A percentile compares a stretch with the other conserved stretches of the same genome.
Evolutionary conservation across 1,284 basidiomycete genomes (phyloP).

Genomic region (Violaceomyces palustris): DNA sequence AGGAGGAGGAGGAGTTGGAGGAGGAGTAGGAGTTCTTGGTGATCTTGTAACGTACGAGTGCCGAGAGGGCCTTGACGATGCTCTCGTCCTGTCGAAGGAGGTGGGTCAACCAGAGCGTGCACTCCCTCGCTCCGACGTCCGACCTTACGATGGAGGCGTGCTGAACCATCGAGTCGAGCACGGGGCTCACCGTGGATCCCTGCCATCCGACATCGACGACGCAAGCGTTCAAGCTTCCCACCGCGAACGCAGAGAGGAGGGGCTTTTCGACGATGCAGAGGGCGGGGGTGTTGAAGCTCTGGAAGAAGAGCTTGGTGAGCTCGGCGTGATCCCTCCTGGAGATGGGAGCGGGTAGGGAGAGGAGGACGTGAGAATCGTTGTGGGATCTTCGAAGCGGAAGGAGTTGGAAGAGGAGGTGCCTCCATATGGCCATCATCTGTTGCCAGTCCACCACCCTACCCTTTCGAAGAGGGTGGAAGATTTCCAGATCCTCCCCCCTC

Average conservation of each 20-base stretch:
- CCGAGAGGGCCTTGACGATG: slow-evolving; percentile 32
- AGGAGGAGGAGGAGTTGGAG: slow-evolving; percentile 2
- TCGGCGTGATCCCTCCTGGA: slow-evolving; percentile 70
- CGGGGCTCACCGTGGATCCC: slow-evolving; percentile 69
- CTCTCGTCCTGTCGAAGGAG: slow-evolving; percentile 41
- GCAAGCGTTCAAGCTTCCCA: slow-evolving; percentile 71
- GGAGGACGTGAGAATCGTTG: slow-evolving; percentile 78
- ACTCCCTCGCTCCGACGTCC: slow-evolving; percentile 38
- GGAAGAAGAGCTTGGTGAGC: slow-evolving; percentile 83
- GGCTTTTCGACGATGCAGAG: slow-evolving; percentile 79
- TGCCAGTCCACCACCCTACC: slow-evolving; percentile 74
- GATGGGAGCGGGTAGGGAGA: slow-evolving; percentile 68
- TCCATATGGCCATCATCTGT: slow-evolving; percentile 87
- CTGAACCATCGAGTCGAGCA: slow-evolving; percentile 67
- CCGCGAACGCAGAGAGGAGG: slow-evolving; percentile 75
- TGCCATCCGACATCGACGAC: slow-evolving; percentile 78
- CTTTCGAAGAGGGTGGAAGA: slow-evolving; percentile 79
- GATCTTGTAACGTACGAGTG: slow-evolving; percentile 34
- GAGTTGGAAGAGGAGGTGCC: slow-evolving; percentile 72
- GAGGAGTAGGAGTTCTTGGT: slow-evolving; percentile 7
- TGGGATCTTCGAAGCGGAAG: slow-evolving; percentile 73
- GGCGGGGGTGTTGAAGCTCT: slow-evolving; percentile 86
- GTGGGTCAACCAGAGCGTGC: slow-evolving; percentile 45
- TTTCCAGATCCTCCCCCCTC: slow-evolving; percentile 65
- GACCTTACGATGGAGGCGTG: slow-evolving; percentile 31